phyloP scores from a whole-genome alignment of 345 rosid genomes.

The Physaria fendleri region DNA sequence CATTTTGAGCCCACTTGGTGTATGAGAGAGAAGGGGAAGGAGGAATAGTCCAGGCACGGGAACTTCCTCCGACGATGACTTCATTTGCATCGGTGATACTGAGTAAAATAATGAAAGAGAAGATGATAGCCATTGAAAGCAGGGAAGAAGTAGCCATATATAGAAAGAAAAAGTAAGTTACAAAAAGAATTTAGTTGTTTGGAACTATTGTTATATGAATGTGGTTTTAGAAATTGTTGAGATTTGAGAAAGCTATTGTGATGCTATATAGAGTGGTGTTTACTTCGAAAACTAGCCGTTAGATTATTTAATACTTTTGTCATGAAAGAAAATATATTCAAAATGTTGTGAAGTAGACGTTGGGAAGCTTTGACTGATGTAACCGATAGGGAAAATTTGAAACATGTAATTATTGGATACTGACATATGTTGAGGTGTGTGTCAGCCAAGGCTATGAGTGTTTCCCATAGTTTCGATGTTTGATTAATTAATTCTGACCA shows the following conservation, averaged over 20 bases:
- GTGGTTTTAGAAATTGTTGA: background rate
- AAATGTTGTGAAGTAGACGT: conserved; percentile 22
- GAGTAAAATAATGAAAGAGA: conserved; percentile 19
- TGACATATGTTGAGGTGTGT: background rate
- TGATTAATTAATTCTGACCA: background rate
- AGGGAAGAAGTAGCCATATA: conserved; percentile 23
- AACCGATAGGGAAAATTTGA: background rate
- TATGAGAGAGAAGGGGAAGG: conserved; percentile 45
- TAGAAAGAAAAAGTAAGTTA: background rate
- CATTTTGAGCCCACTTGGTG: conserved; percentile 52
- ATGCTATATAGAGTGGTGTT: conserved; percentile 9
- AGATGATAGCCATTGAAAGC: conserved; percentile 20
- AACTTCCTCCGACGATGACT: conserved; percentile 43
- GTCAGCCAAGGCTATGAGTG: background rate
- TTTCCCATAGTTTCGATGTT: background rate
- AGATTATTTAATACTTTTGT: background rate
- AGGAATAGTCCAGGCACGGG: conserved; percentile 47
- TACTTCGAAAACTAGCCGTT: conserved; percentile 26
- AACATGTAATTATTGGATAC: background rate
- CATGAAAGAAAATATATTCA: background rate
- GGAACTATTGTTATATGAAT: background rate
- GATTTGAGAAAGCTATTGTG: background rate
- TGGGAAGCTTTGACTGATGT: background rate
- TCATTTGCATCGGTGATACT: conserved; percentile 39
- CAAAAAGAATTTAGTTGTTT: background rate